These are phyloP conservation scores for Pseudogymnoascus sp. DNA, from an alignment of 2,329 filamentous ascomycete species.

Conservation along the genomic window DNA sequence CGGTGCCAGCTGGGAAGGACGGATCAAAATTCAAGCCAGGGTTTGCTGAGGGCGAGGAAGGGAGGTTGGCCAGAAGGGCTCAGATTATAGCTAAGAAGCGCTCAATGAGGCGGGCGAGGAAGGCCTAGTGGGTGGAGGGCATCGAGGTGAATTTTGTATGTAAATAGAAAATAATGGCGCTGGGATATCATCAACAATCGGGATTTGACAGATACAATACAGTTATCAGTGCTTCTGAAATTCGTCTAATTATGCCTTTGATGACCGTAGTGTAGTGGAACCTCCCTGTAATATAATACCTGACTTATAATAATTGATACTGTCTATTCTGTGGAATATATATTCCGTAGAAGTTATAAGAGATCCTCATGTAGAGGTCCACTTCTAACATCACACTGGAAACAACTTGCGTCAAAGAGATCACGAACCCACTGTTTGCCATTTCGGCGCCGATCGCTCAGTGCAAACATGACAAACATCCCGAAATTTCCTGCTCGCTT, in stretches of 20 bases:
- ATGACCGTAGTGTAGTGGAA: background rate
- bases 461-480: constrained; percentile 4
- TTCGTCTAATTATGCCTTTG: background rate
- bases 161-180: constrained; percentile 6
- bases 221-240: background rate
- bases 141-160: background rate
- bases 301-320: background rate
- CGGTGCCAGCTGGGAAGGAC: constrained; percentile 22
- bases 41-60: constrained; percentile 40
- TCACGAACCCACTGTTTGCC: background rate
- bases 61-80: constrained; percentile 54
- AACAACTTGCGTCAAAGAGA: background rate
- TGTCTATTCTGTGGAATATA: background rate
- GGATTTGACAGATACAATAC: constrained; percentile 6
- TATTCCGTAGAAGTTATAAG: background rate
- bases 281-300: background rate
- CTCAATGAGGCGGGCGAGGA: constrained; percentile 58
- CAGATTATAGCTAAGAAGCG: constrained; percentile 83
- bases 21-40: constrained; percentile 25
- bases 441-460: background rate
- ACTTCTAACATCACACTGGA: background rate
- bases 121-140: constrained; percentile 6
- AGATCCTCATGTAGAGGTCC: background rate
- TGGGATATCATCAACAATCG: background rate
- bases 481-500: constrained; percentile 6